phyloP scores from a whole-genome alignment of 2,329 filamentous ascomycete genomes.

The Clonostachys solani region DNA sequence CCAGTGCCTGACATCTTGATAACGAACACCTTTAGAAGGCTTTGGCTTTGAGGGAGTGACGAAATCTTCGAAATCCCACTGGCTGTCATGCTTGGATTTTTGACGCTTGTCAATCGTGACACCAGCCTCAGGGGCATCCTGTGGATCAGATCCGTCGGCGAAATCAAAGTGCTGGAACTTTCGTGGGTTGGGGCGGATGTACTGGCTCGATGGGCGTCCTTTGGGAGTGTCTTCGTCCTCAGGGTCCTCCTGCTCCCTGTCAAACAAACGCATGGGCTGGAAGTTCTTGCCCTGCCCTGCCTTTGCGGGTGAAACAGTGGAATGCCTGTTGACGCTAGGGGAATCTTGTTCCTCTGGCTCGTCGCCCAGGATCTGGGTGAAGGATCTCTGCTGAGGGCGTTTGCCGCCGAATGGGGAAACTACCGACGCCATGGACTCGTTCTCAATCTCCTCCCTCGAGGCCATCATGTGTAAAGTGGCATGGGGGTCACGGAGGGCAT shows the following conservation, averaged over 20 bases:
- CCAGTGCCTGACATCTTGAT: slow-evolving; percentile 75
- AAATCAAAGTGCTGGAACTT: slow-evolving; percentile 89
- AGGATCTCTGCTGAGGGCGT: slow-evolving; percentile 61
- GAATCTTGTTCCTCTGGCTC: slow-evolving; percentile 40
- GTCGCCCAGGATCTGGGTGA: slow-evolving; percentile 67
- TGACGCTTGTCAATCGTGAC: slow-evolving; percentile 32
- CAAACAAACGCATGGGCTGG: slow-evolving; percentile 60
- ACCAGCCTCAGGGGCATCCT: slow-evolving; percentile 38
- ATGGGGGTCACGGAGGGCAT: slow-evolving; percentile 58
- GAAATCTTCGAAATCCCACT: slow-evolving; percentile 90
- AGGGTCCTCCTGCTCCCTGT: slow-evolving; percentile 40
- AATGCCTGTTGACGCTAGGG: slow-evolving; percentile 30
- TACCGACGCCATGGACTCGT: slow-evolving; percentile 36
- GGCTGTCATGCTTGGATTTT: slow-evolving; percentile 63
- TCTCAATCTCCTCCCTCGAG: slow-evolving; percentile 55
- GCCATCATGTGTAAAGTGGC: slow-evolving; percentile 73
- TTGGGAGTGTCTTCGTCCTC: slow-evolving; percentile 34
- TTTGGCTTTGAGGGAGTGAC: slow-evolving; percentile 72
- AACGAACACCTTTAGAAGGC: slow-evolving; percentile 52
- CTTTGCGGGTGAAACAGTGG: slow-evolving; percentile 39
- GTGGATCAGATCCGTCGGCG: slow-evolving; percentile 56
- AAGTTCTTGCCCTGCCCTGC: slow-evolving; percentile 56
- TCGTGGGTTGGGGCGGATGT: slow-evolving; percentile 64
- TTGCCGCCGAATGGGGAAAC: slow-evolving; percentile 58
- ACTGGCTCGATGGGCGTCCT: slow-evolving; percentile 29